These are phyloP conservation scores for Oenanthe javanica DNA, from an alignment of 140 eudicot species.

Conservation along the genomic window DNA sequence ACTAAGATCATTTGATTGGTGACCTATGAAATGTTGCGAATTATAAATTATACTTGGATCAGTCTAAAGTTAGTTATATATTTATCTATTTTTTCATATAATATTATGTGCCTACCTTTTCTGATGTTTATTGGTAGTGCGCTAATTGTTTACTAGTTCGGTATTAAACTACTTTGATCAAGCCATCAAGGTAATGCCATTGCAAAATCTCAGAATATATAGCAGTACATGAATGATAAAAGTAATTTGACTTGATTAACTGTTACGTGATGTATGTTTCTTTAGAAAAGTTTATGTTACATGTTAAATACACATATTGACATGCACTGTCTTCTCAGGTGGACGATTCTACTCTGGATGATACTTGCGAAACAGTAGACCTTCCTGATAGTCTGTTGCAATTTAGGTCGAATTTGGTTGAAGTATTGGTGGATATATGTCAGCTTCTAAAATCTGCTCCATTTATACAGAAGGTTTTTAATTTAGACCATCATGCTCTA, in stretches of 20 bases:
- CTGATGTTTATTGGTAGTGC: not conserved
- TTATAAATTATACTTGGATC: not conserved
- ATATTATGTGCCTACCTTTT: not conserved
- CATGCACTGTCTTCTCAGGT: conserved; percentile 45
- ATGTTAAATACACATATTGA: conserved; percentile 15
- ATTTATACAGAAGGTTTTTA: conserved; percentile 66
- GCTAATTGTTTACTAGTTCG: not conserved
- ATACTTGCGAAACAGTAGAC: conserved; percentile 42
- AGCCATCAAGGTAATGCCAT: not conserved
- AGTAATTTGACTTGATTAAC: not conserved
- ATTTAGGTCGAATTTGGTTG: conserved; percentile 69
- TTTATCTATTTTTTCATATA: not conserved
- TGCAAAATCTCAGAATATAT: not conserved
- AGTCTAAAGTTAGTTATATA: not conserved
- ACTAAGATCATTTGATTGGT: not conserved
- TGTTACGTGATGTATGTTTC: not conserved
- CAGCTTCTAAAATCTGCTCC: conserved; percentile 58
- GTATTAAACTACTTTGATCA: not conserved
- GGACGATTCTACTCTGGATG: conserved; percentile 53
- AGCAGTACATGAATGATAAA: not conserved
- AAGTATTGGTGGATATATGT: conserved; percentile 86
- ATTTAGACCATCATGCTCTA: not conserved
- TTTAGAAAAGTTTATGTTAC: not conserved
- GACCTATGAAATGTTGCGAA: not conserved
- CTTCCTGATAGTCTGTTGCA: conserved; percentile 79